Evolutionary conservation across 192 early-diverging fungal species (phyloP).

Genomic region (Spinellus fusiger): DNA sequence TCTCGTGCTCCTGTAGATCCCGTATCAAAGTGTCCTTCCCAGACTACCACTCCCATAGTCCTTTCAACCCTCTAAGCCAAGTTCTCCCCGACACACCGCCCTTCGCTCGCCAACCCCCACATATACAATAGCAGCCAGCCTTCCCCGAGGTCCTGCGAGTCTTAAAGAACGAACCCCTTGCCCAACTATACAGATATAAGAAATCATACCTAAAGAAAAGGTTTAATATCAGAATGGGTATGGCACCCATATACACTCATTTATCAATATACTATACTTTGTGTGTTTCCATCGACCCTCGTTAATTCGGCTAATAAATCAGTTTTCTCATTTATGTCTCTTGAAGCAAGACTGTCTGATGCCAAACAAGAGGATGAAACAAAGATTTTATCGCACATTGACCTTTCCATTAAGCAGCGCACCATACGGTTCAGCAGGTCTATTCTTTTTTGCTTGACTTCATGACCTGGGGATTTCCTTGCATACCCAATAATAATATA

Average conservation of each 20-base stretch:
- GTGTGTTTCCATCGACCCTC: slow-evolving; percentile 5
- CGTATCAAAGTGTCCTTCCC: too few species aligned
- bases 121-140: too few species aligned
- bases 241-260: neutral
- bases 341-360: neutral
- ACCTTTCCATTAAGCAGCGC: neutral
- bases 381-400: slow-evolving; percentile 3
- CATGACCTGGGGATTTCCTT: neutral
- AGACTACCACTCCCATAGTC: too few species aligned
- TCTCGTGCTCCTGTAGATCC: too few species aligned
- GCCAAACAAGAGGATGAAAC: slow-evolving; percentile 8
- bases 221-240: slow-evolving; percentile 4
- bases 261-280: slow-evolving; percentile 2
- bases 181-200: slow-evolving; percentile 5
- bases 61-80: too few species aligned
- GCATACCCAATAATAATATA: neutral
- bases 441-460: neutral
- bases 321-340: slow-evolving; percentile 7
- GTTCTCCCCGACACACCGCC: too few species aligned
- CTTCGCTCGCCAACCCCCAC: too few species aligned
- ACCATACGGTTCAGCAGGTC: neutral
- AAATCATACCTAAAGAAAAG: slow-evolving; percentile 4
- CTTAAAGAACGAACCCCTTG: neutral
- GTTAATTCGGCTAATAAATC: slow-evolving; percentile 6
- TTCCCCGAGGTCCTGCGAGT: too few species aligned